Conservation (phyloP, 73 alveolate genomes). For the Strombidium stylifer region DNA sequence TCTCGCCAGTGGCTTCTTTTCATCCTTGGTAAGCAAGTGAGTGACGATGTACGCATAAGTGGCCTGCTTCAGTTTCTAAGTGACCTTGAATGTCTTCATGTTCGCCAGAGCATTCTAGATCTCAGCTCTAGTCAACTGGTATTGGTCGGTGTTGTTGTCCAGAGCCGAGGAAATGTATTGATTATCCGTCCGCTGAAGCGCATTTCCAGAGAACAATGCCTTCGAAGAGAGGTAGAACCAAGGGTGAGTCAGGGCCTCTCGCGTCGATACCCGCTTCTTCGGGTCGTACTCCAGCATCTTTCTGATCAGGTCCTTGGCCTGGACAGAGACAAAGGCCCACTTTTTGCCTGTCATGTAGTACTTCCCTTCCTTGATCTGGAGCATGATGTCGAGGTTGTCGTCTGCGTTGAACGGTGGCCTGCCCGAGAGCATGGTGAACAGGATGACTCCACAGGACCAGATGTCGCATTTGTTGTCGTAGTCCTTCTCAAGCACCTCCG, state of each 20-base stretch:
- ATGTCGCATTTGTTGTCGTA: constrained; percentile 91
- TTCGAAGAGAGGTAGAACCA: constrained; percentile 61
- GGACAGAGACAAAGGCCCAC: constrained; percentile 25
- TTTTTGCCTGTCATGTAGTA: neutral
- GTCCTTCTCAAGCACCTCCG: constrained; percentile 75
- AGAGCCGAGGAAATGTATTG: too few relatives aligned
- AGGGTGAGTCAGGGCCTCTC: constrained; percentile 54
- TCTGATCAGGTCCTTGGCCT: constrained; percentile 54
- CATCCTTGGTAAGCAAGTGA: constrained; percentile 74
- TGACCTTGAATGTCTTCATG: constrained; percentile 80
- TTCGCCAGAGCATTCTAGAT: constrained; percentile 56
- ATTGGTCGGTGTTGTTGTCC: neutral
- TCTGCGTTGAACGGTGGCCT: constrained; percentile 54
- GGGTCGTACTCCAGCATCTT: constrained; percentile 42
- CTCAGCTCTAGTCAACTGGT: constrained; percentile 20
- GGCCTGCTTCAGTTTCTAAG: constrained; percentile 85
- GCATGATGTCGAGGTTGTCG: constrained; percentile 41
- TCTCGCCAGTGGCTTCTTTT: constrained; percentile 67
- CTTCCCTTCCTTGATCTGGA: constrained; percentile 17
- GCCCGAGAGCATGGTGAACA: constrained; percentile 67
- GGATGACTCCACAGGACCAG: constrained; percentile 98
- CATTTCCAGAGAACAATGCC: too few relatives aligned
- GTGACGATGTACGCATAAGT: constrained; percentile 81
- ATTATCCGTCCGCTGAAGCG: too few relatives aligned
- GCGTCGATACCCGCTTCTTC: constrained; percentile 51